These are phyloP conservation scores for Mariannaea sp. DNA, from an alignment of 2,329 filamentous ascomycete genomes.

Conservation along the genomic window DNA sequence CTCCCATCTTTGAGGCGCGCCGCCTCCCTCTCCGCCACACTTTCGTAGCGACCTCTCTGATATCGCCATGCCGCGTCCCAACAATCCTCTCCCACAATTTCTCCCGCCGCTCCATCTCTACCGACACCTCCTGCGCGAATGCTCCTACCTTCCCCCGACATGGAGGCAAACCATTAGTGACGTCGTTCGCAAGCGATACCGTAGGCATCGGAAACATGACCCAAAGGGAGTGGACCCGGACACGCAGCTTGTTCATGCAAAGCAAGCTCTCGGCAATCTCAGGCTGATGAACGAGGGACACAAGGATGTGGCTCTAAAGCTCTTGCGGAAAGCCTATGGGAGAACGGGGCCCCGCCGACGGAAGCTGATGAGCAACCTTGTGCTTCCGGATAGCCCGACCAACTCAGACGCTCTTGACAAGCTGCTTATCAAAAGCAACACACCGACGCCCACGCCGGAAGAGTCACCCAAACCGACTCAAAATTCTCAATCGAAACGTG, in stretches of 20 bases:
- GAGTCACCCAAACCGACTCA: background rate
- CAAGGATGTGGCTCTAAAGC: conserved; percentile 48
- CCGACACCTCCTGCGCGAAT: conserved; percentile 64
- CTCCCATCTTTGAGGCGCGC: conserved; percentile 9
- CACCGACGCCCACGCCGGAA: background rate
- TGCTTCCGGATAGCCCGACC: conserved; percentile 43
- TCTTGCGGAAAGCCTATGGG: conserved; percentile 58
- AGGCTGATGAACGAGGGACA: conserved; percentile 60
- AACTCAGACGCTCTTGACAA: conserved; percentile 50
- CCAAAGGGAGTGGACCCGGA: conserved; percentile 32
- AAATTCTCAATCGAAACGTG: background rate
- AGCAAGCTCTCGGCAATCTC: conserved; percentile 52
- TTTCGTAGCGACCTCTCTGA: background rate
- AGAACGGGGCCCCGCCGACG: conserved; percentile 57
- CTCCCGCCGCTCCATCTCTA: conserved; percentile 51
- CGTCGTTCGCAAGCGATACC: conserved; percentile 54
- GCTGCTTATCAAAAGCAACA: conserved; percentile 26
- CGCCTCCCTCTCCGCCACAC: conserved; percentile 6
- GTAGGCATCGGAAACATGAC: conserved; percentile 43
- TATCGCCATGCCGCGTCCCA: conserved; percentile 39
- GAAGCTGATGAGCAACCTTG: conserved; percentile 50
- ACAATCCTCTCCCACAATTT: conserved; percentile 30
- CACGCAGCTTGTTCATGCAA: conserved; percentile 48
- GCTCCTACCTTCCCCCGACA: conserved; percentile 61
- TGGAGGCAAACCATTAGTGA: conserved; percentile 51